phyloP scores from a whole-genome alignment of 108 stramenopile species.

The Stephanodiscus triporus region DNA sequence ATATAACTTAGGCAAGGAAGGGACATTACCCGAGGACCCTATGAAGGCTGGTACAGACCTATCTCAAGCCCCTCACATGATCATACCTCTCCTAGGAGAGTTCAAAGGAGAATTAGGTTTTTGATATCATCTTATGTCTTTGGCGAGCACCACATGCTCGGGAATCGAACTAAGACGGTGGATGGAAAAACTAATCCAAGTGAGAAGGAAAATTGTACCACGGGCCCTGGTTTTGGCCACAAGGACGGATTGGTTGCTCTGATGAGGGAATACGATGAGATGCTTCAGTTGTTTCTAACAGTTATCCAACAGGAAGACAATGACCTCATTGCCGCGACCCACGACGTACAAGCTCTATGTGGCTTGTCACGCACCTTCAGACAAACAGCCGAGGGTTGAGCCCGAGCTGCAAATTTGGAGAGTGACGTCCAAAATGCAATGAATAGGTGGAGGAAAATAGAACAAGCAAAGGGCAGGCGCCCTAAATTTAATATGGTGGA shows the following conservation, averaged over 20 bases:
- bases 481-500: neutral
- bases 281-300: neutral
- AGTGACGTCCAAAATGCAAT: neutral
- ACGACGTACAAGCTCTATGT: neutral
- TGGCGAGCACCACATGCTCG: too few species aligned
- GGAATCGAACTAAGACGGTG: constrained; percentile 14
- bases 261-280: neutral
- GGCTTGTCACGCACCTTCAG: neutral
- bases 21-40: too few species aligned
- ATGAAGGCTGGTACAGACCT: too few species aligned
- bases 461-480: neutral
- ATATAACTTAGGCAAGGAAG: too few species aligned
- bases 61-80: too few species aligned
- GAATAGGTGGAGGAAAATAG: neutral
- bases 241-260: neutral
- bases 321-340: neutral
- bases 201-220: neutral
- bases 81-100: too few species aligned
- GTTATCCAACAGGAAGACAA: neutral
- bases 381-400: neutral
- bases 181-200: constrained; percentile 15
- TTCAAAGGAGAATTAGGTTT: too few species aligned
- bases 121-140: too few species aligned
- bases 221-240: neutral
- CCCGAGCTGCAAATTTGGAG: neutral